These are phyloP conservation scores for Avena eriantha DNA, from an alignment of 176 grass and related monocot genomes.

Conservation along the genomic window DNA sequence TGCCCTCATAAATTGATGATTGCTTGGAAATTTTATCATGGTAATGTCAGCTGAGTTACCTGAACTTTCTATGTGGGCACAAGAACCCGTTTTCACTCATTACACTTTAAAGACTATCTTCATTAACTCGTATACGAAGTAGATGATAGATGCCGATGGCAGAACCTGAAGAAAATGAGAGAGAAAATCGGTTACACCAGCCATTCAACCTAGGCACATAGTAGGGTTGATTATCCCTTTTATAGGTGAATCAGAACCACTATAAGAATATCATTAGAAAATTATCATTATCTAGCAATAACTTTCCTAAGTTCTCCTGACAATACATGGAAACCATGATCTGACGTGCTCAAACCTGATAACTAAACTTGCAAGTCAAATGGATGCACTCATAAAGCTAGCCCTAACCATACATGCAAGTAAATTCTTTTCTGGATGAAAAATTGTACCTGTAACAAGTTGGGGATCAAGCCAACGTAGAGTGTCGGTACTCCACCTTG, in stretches of 20 bases:
- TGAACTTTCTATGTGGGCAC: conserved; percentile 18
- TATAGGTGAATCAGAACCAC: conserved; percentile 7
- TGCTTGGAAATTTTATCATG: conserved; percentile 13
- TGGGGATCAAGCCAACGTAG: conserved; percentile 91
- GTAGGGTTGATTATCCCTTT: background rate
- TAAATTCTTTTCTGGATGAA: conserved; percentile 21
- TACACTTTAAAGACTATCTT: conserved; percentile 98
- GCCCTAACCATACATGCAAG: conserved; percentile 14
- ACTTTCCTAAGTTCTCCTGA: conserved; percentile 1
- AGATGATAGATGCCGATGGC: too few species aligned
- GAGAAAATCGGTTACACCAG: too few species aligned
- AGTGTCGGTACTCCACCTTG: conserved; percentile 91
- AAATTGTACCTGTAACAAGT: conserved; percentile 87
- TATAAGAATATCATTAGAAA: background rate
- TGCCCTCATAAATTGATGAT: background rate
- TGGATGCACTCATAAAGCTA: background rate
- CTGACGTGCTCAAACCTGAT: background rate
- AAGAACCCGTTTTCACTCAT: conserved; percentile 52
- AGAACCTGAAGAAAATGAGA: too few species aligned
- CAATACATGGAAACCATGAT: conserved; percentile 5
- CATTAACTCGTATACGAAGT: conserved; percentile 95
- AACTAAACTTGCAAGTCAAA: conserved; percentile 10
- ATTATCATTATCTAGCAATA: background rate
- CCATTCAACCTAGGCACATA: too few species aligned
- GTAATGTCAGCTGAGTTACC: conserved; percentile 2